Conservation (phyloP, 116 monocot genomes). For the Iris pallida region DNA sequence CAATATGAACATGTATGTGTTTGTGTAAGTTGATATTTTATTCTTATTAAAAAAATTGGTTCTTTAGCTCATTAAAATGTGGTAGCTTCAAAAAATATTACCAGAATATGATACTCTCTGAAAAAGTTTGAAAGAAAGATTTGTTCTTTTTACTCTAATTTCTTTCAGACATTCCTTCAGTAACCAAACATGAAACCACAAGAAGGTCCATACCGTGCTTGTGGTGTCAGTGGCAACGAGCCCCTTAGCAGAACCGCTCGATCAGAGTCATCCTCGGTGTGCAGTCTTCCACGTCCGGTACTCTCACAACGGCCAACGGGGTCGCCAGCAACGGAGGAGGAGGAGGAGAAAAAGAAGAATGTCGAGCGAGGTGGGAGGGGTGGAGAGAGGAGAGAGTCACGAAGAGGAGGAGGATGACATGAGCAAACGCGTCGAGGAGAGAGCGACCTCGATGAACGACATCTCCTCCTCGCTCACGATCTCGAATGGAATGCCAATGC, state of each 20-base stretch:
- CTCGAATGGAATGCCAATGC: constrained; percentile 23
- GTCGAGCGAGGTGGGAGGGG: constrained; percentile 4
- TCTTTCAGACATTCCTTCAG: too few relatives aligned
- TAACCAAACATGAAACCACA: background rate
- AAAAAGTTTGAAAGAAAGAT: too few relatives aligned
- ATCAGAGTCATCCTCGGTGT: constrained; percentile 17
- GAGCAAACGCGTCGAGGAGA: constrained; percentile 45
- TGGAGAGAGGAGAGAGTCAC: constrained; percentile 7
- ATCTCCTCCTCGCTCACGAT: constrained; percentile 81
- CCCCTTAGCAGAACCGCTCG: constrained; percentile 32
- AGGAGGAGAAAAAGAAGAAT: background rate
- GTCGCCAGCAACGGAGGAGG: constrained; percentile 1
- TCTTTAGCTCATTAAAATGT: too few relatives aligned
- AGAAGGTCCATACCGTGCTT: constrained; percentile 32
- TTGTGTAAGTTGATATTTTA: too few relatives aligned
- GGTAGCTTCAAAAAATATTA: too few relatives aligned
- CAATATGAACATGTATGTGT: too few relatives aligned
- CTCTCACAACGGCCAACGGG: background rate
- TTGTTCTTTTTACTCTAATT: too few relatives aligned
- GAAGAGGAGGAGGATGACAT: constrained; percentile 5
- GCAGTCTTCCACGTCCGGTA: too few relatives aligned
- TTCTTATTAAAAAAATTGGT: too few relatives aligned
- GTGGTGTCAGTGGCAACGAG: constrained; percentile 69
- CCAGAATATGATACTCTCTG: too few relatives aligned
- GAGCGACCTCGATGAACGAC: constrained; percentile 71